These are phyloP conservation scores for Rhipidocladum racemiflorum DNA, from an alignment of 176 grass and related monocot species.

Conservation along the genomic window DNA sequence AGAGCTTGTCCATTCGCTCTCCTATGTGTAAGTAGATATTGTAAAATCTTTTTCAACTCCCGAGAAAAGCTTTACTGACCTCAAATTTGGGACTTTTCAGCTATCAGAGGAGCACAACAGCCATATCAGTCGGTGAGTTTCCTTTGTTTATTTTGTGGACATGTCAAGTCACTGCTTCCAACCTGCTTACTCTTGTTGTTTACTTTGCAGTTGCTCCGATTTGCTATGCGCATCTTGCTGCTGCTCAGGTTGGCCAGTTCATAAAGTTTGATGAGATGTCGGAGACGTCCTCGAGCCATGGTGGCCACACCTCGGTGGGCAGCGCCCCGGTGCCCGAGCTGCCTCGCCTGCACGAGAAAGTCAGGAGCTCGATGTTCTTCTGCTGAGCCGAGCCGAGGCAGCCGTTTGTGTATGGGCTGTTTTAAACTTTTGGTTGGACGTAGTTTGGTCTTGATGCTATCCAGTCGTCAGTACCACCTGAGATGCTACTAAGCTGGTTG, in stretches of 20 bases:
- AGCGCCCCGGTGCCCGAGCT: slow-evolving; percentile 54
- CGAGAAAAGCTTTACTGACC: not conserved
- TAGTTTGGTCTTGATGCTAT: not conserved
- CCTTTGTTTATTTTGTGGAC: not conserved
- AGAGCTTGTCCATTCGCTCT: slow-evolving; percentile 81
- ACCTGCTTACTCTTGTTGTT: not conserved
- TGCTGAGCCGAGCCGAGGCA: slow-evolving; percentile 48
- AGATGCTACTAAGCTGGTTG: not conserved
- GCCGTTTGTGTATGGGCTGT: not conserved
- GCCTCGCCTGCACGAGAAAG: slow-evolving; percentile 74
- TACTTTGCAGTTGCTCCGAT: slow-evolving; percentile 72
- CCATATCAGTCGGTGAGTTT: slow-evolving; percentile 77
- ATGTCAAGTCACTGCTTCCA: not conserved
- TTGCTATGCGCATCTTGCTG: slow-evolving; percentile 78
- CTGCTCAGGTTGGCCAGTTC: slow-evolving; percentile 72
- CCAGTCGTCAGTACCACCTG: not conserved
- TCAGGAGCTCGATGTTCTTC: slow-evolving; percentile 87
- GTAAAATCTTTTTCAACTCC: not conserved
- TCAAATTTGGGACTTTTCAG: slow-evolving; percentile 27
- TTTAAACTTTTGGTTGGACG: not conserved
- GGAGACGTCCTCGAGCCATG: slow-evolving; percentile 65
- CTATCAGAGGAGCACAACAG: slow-evolving; percentile 94
- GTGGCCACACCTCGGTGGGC: slow-evolving; percentile 33
- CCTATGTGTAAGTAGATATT: slow-evolving; percentile 64
- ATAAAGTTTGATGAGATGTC: slow-evolving; percentile 85